Evolutionary conservation across 1,139 yeast genomes (phyloP).

Genomic region (Yamadazyma siamensis): DNA sequence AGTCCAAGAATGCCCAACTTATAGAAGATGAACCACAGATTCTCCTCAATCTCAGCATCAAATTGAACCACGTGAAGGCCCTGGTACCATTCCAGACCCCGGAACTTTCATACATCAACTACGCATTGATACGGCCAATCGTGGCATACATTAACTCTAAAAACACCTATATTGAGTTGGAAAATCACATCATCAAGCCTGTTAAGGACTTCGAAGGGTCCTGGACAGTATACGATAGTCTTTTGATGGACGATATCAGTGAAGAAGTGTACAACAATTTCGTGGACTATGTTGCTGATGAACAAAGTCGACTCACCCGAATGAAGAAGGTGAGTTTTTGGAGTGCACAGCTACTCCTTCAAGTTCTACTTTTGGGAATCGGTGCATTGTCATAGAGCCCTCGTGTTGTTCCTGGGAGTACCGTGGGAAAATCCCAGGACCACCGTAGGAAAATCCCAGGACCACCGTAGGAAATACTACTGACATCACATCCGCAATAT

Average conservation of each 20-base stretch:
- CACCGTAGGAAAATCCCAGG: not conserved
- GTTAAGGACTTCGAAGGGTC: conserved; percentile 86
- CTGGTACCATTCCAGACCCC: conserved; percentile 81
- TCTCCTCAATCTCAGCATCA: conserved; percentile 64
- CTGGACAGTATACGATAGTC: conserved; percentile 93
- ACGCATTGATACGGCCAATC: conserved; percentile 89
- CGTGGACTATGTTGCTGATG: conserved; percentile 84
- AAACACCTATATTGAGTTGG: conserved; percentile 84
- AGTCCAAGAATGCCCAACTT: not conserved
- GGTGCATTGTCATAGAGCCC: conserved; percentile 42
- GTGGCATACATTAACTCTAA: conserved; percentile 92
- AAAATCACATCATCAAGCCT: conserved; percentile 79
- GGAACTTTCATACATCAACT: conserved; percentile 82
- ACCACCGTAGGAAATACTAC: too few species aligned
- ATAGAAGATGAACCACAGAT: not conserved
- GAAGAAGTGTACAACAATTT: conserved; percentile 89
- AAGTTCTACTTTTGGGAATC: conserved; percentile 74
- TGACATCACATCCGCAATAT: conserved; percentile 36
- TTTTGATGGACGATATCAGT: conserved; percentile 87
- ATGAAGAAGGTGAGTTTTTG: conserved; percentile 88
- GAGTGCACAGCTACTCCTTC: conserved; percentile 84
- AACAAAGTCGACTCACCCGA: conserved; percentile 67
- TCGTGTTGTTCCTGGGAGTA: too few species aligned
- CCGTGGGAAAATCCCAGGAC: too few species aligned
- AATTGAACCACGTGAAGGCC: conserved; percentile 82